Evolutionary conservation across 305 asterid genomes (phyloP).

Genomic region (Solanum hybrid): DNA sequence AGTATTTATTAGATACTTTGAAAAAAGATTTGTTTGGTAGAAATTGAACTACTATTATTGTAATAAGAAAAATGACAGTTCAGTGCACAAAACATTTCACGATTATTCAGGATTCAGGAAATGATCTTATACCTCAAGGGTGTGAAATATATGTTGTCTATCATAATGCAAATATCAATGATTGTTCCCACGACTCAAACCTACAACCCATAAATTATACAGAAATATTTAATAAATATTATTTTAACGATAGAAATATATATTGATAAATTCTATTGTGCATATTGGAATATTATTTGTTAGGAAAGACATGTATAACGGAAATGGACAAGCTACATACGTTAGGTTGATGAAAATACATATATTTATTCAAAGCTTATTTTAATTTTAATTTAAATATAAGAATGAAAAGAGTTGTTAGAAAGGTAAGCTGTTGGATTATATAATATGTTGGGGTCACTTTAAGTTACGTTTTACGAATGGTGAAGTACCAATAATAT

Average conservation of each 20-base stretch:
- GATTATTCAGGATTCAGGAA: not conserved
- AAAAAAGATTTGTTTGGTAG: not conserved
- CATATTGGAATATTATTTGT: not conserved
- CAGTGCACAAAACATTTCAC: rapidly evolving
- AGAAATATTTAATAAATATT: not conserved
- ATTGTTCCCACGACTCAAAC: rapidly evolving
- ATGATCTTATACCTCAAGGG: not conserved
- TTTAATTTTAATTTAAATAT: not conserved
- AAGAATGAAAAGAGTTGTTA: not conserved
- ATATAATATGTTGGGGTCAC: not conserved
- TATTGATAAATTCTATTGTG: not conserved
- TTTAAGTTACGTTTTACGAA: not conserved
- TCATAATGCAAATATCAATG: not conserved
- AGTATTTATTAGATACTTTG: not conserved
- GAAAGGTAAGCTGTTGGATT: not conserved
- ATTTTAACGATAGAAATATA: not conserved
- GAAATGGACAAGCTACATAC: not conserved
- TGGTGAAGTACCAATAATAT: not conserved
- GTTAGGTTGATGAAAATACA: not conserved
- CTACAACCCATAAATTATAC: rapidly evolving
- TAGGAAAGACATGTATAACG: not conserved
- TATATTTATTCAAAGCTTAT: not conserved
- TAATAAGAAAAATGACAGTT: not conserved
- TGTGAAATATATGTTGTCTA: not conserved
- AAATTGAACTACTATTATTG: not conserved